phyloP scores from a whole-genome alignment of 129 eudicot species.

The Arctium lappa region DNA sequence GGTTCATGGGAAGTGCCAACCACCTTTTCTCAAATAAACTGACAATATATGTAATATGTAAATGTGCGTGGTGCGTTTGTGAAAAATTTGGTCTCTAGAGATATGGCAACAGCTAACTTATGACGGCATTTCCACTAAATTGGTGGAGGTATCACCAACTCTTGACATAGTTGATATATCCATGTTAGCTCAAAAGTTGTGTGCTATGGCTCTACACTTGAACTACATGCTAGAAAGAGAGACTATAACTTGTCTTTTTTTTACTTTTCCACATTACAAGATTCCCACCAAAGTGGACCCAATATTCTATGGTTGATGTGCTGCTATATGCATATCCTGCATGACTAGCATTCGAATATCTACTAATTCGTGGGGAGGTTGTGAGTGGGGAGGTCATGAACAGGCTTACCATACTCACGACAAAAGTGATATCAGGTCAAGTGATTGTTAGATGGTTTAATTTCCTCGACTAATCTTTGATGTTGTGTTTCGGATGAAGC shows the following conservation, averaged over 20 bases:
- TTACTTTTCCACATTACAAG: neutral
- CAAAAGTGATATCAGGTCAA: neutral
- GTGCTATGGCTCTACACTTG: no score
- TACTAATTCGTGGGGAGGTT: neutral
- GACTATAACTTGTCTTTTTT: neutral
- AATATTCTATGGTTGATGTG: neutral
- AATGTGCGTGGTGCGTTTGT: no score
- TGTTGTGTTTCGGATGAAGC: neutral
- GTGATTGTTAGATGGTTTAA: neutral
- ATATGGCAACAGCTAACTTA: no score
- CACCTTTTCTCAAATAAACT: no score
- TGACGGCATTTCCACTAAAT: neutral
- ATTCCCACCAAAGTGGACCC: neutral
- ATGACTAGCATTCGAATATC: neutral
- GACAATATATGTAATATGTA: no score
- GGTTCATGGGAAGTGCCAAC: no score
- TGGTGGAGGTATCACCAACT: no score
- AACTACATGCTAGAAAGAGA: neutral
- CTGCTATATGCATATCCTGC: neutral
- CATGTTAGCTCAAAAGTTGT: neutral
- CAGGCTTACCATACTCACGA: neutral
- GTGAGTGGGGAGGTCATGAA: neutral
- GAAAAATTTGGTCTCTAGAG: no score
- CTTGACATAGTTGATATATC: neutral
- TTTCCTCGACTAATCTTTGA: neutral